Base-by-base conservation (phyloP, 2,329 filamentous ascomycete genomes). In the Hymenotorrendiella dingleyae region DNA sequence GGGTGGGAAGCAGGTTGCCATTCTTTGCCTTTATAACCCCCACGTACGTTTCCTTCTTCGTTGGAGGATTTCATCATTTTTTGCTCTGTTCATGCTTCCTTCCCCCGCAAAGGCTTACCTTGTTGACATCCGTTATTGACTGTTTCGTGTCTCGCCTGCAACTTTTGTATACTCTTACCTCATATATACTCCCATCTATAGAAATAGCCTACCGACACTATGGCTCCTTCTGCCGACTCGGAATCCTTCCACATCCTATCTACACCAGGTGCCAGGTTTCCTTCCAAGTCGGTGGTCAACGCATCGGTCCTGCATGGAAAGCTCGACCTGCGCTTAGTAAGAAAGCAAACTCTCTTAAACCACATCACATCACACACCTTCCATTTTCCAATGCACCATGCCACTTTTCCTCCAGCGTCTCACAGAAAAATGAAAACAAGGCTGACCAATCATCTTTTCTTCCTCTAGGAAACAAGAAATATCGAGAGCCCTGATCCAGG, bases 301-400 rank as follows among this genome's bases (percentile, higher is more conserved):
- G 74, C 74, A 36, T 76, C 73, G 42, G 74, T 78, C 45, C 63
- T 79, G 57, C 71, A 79, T 68, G 75, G 74, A 4, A 71, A 74
- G 41, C 65, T 67, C 42, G 74, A 79, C 61, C 60, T 79, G 46
- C 70, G 73, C 66, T 65, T 78, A 67, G 75, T 79, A 64, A 67
- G 69, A 36, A 30, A 32, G 20, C 41, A 34, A 24, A 36, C 38
- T 29, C 42, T 39, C 43, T 34, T 35, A 38, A 22, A 28, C 33
- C 26, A 16, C 21, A n/a, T 35, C 35, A 32, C 22, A 26, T 19
- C 17, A 33, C 22, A n/a, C 28, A 17, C 21, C 19, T 4, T 35
- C 27, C 7, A 29, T 27, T 42, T n/a, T n/a, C 21, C 26, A 19
- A 17, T 38, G 20, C 29, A 16, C 21, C 16, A 27, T 20, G n/a